Evolutionary conservation across 1,284 basidiomycete genomes (phyloP).

Genomic region (Pseudozyma tsukubaensis): DNA sequence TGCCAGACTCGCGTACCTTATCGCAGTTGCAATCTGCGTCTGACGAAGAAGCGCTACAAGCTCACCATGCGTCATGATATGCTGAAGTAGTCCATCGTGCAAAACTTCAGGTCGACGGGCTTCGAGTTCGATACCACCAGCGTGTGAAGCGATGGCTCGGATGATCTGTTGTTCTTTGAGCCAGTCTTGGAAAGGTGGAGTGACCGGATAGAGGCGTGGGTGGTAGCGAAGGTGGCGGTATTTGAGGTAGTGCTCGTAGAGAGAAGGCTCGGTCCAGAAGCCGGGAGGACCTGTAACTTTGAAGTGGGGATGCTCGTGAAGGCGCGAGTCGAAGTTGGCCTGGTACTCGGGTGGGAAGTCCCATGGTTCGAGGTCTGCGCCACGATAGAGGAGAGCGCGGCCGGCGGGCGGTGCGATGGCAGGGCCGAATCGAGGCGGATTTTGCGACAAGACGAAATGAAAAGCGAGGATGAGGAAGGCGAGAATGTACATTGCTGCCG

Average conservation of each 20-base stretch:
- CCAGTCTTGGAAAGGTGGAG: slow-evolving; percentile 29
- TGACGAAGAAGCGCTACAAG: slow-evolving; percentile 4
- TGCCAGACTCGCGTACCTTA: slow-evolving; percentile 12
- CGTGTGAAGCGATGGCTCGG: slow-evolving; percentile 16
- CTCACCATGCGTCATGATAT: slow-evolving; percentile 21
- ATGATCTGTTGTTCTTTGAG: slow-evolving; percentile 37
- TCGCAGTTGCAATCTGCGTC: slow-evolving; percentile 11
- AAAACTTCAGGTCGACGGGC: not conserved
- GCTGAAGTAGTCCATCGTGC: not conserved
- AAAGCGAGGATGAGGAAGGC: too few relatives aligned
- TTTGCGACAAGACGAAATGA: too few relatives aligned
- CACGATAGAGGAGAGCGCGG: slow-evolving; percentile 19
- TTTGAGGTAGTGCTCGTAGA: slow-evolving; percentile 13
- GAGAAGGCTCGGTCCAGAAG: slow-evolving; percentile 28
- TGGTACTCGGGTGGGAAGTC: slow-evolving; percentile 16
- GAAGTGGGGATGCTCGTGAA: not conserved
- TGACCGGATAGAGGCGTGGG: not conserved
- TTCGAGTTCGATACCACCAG: not conserved
- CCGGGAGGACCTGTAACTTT: slow-evolving; percentile 13
- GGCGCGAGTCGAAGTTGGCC: not conserved
- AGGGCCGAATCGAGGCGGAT: too few relatives aligned
- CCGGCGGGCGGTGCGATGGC: slow-evolving; percentile 30
- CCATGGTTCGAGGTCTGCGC: slow-evolving; percentile 13
- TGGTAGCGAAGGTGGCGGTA: slow-evolving; percentile 18
- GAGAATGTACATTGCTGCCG: too few relatives aligned